These are phyloP conservation scores for Neodidymelliopsis sp. DNA, from an alignment of 2,329 filamentous ascomycete species.

Conservation along the genomic window DNA sequence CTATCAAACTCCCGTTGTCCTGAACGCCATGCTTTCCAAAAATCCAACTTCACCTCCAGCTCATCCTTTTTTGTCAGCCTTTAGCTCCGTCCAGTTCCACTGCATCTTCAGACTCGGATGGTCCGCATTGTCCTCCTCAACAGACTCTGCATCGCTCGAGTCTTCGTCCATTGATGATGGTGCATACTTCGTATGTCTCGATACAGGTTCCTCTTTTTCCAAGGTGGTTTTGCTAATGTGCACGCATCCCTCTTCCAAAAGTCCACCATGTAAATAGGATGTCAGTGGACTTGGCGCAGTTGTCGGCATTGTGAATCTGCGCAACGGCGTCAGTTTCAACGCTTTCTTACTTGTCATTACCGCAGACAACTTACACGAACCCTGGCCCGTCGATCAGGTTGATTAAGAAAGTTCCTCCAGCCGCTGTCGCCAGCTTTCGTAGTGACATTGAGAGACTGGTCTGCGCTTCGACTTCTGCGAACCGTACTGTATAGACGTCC, in stretches of 20 bases:
- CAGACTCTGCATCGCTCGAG: conserved; percentile 16
- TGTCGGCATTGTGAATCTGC: conserved; percentile 21
- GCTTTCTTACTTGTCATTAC: not conserved
- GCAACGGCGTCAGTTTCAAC: not conserved
- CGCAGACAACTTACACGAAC: conserved; percentile 22
- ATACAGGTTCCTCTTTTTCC: not conserved
- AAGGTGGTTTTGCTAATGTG: conserved; percentile 16
- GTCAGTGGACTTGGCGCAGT: conserved; percentile 16
- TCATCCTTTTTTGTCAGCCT: not conserved
- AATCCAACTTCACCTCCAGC: not conserved
- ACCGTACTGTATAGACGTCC: conserved; percentile 24
- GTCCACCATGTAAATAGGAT: conserved; percentile 19
- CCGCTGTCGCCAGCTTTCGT: conserved; percentile 10
- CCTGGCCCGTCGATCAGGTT: conserved; percentile 20
- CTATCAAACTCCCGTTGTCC: not conserved
- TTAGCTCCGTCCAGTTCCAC: conserved; percentile 25
- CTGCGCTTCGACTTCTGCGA: conserved; percentile 13
- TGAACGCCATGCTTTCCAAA: conserved; percentile 6
- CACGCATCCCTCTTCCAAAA: conserved; percentile 29
- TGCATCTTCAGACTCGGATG: conserved; percentile 24
- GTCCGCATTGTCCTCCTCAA: conserved; percentile 14
- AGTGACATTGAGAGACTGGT: conserved; percentile 12
- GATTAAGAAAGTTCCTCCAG: conserved; percentile 18
- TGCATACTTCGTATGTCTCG: not conserved
- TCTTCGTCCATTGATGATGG: conserved; percentile 3